Base-by-base conservation (phyloP, 2,329 filamentous ascomycete species). In the Aspergillus cejpii region DNA sequence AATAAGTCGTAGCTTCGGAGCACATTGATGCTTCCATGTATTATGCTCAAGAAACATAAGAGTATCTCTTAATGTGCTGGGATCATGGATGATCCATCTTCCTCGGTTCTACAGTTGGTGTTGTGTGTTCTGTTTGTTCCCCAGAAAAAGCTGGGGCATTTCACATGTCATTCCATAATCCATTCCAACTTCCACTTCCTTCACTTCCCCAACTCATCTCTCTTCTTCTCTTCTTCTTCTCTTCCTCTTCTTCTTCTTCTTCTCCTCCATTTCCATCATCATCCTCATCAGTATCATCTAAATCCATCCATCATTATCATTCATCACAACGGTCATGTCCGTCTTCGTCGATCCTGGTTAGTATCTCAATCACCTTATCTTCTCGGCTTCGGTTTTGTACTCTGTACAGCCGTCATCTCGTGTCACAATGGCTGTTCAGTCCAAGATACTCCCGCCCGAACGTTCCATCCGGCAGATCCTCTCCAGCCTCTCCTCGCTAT, bases 391-490 rank as follows among this genome's bases (percentile, higher is more conserved):
- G 12, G n/a, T 12, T 15, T 19, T 15, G 17, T 19, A 21, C 17
- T 17, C 29, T 37, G 43, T 45, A 44, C 39, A 17, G 34, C 45
- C 47, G 15, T 31, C 44, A 34, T 29, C 27, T 34, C 45, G 45
- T 45, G 45, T 54, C 54, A 54, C 48, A 47, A 91, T 91, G 86
- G 84, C 84, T 48, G 80, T 73, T 47, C 84, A 84, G 62, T 91
- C 87, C 41, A 91, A 89, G 64, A 71, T 88, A 50, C 70, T 76
- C 38, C 72, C 82, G 29, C 71, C 76, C 49, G 80, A 85, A 55
- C 78, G 79, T 55, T 83, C 80, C 46, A 62, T 90, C 60, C 80
- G 81, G 58, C 74, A 75, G 61, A 68, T 84, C 56, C 68, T 90
- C 61, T 75, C 79, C 49, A 76, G 82, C 54, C 72, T 94, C 50